These are phyloP conservation scores for Camellia sinensis DNA, from an alignment of 148 eudicot species.

Conservation along the genomic window DNA sequence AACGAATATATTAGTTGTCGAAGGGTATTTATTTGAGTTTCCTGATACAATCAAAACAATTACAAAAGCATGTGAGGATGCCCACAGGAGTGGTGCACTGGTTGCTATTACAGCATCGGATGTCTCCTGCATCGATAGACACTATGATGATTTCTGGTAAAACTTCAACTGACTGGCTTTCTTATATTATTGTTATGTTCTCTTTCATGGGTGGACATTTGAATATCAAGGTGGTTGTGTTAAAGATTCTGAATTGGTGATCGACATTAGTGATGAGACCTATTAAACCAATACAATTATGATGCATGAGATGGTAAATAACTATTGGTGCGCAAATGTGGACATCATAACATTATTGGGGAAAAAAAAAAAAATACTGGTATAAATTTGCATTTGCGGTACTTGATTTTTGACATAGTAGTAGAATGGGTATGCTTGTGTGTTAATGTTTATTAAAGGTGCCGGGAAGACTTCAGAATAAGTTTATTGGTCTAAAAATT, in stretches of 20 bases:
- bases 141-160: constrained; percentile 93
- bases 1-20: constrained; percentile 82
- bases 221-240: not conserved
- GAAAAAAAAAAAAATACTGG: too few species aligned
- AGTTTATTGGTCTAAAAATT: not conserved
- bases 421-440: too few species aligned
- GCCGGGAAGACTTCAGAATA: not conserved
- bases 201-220: not conserved
- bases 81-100: constrained; percentile 72
- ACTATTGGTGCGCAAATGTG: too few species aligned
- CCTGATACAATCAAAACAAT: constrained; percentile 86
- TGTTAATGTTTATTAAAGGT: not conserved
- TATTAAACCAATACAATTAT: too few species aligned
- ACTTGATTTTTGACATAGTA: too few species aligned
- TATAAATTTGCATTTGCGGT: too few species aligned
- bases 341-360: too few species aligned
- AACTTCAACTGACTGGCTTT: not conserved
- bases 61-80: constrained; percentile 78
- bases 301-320: too few species aligned
- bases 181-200: too few species aligned
- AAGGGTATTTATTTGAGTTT: constrained; percentile 92
- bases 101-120: constrained; percentile 97
- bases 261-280: too few species aligned
- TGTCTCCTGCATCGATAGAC: constrained; percentile 92
- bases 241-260: not conserved